These are phyloP conservation scores for Suhomyces emberorum DNA, from an alignment of 805 yeast species.

Conservation along the genomic window DNA sequence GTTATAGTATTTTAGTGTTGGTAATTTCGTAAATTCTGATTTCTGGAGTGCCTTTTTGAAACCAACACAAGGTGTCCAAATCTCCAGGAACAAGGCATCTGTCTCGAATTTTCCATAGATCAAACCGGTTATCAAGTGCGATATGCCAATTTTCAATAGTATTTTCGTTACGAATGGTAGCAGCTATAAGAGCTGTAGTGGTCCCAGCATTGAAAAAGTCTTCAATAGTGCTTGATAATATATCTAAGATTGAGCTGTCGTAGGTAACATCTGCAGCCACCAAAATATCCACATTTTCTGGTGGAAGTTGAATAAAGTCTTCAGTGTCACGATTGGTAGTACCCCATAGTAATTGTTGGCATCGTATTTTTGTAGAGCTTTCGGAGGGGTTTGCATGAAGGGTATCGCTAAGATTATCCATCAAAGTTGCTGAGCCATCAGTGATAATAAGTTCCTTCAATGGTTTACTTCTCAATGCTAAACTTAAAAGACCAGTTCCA, in stretches of 20 bases:
- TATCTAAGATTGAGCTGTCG: slow-evolving; percentile 59
- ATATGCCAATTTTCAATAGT: slow-evolving; percentile 35
- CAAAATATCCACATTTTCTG: slow-evolving; percentile 43
- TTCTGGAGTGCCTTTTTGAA: slow-evolving; percentile 22
- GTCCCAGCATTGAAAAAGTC: slow-evolving; percentile 31
- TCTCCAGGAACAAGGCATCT: slow-evolving; percentile 10
- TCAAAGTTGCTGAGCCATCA: slow-evolving; percentile 62
- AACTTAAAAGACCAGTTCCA: slow-evolving; percentile 82
- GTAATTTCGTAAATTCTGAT: slow-evolving; percentile 22
- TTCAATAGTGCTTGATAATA: slow-evolving; percentile 49
- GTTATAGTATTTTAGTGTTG: too few species aligned
- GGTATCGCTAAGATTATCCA: slow-evolving; percentile 46
- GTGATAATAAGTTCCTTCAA: slow-evolving; percentile 44
- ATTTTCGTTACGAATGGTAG: slow-evolving; percentile 62
- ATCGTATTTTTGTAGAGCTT: slow-evolving; percentile 9
- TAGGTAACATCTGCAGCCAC: slow-evolving; percentile 89
- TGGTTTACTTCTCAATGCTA: slow-evolving; percentile 34
- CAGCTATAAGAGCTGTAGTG: slow-evolving; percentile 52
- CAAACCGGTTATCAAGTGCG: slow-evolving; percentile 18
- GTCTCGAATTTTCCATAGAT: slow-evolving; percentile 17
- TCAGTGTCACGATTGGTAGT: slow-evolving; percentile 27
- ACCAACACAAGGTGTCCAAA: slow-evolving; percentile 18
- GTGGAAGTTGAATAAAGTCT: slow-evolving; percentile 34
- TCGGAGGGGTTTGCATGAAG: slow-evolving; percentile 40
- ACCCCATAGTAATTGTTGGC: slow-evolving; percentile 58